Evolutionary conservation across 2,329 filamentous ascomycete genomes (phyloP), one percentile per base, ranked within the genome.

Genomic region (Fusarium brevicatenulatum): DNA sequence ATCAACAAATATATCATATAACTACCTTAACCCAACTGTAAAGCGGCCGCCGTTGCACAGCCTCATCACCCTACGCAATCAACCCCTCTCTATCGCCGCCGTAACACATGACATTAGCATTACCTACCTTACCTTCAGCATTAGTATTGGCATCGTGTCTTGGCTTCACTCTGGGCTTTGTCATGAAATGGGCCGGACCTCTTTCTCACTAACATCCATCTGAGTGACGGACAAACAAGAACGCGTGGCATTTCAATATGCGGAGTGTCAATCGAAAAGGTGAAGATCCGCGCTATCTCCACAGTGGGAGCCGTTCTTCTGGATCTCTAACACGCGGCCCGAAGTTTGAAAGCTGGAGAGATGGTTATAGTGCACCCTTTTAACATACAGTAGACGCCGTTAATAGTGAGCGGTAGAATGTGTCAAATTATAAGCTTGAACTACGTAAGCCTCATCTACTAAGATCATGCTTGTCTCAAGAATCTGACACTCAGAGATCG

Each of bases 31-130:
- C 16, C 47, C 40, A 30, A 56, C 57, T 23, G 43, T 49, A 37
- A 68, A 73, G 70, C 43, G 54, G 67, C 57, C 23, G 57, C 65
- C 55, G 61, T 71, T 77, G 72, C 77, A 78, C 76, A 78, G 76
- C 76, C 76, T 76, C 76, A 76, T 57, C 56, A 49, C 74, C 65
- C 76, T 76, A 77, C 76, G 76, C 76, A 77, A 77, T 75, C 76
- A 70, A 70, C 74, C 76, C 75, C 70, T 76, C 72, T 67, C 56
- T 52, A 43, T 44, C 49, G 23, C 49, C 44, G 40, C 59, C 55
- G 28, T 36, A 56, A 59, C 64, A 74, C 68, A 74, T 74, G 72
- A 74, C 71, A 59, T 40, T 49, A n/a, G 54, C 19, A 57, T 50
- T 63, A 25, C 16, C 23, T 25, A 44, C n/a, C 10, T 7, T 25